Conservation (phyloP, 495 filamentous ascomycete genomes). For the Aspergillus bridgeri region DNA sequence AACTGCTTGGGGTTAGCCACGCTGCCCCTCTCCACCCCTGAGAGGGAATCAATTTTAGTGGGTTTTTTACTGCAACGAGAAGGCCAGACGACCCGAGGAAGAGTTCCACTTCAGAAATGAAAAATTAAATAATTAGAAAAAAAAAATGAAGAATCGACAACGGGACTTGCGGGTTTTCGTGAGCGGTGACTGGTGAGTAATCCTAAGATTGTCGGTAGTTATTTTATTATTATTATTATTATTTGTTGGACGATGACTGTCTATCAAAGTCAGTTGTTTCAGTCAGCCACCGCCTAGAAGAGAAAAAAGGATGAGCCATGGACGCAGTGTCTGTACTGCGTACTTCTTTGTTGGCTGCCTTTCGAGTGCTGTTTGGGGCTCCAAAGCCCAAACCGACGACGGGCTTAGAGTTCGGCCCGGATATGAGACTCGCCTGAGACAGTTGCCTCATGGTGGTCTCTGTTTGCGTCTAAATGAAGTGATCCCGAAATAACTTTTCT, state of each 20-base stretch:
- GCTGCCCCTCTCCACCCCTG: not conserved
- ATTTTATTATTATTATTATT: not conserved
- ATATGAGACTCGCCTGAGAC: not conserved
- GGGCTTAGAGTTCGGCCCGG: not conserved
- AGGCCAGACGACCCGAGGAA: constrained; percentile 12
- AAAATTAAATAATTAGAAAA: too few species aligned
- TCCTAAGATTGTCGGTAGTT: not conserved
- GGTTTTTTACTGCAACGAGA: constrained; percentile 9
- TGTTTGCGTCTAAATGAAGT: too few species aligned
- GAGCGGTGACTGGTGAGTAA: not conserved
- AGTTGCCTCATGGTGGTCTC: not conserved
- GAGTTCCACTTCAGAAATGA: not conserved
- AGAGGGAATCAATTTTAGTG: not conserved
- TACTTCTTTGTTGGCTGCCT: too few species aligned
- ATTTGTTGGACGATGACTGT: not conserved
- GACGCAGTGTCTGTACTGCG: not conserved
- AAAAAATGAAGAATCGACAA: constrained; percentile 6
- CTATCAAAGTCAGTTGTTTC: not conserved
- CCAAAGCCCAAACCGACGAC: too few species aligned
- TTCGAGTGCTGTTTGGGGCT: not conserved
- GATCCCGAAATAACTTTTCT: too few species aligned
- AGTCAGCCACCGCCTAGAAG: not conserved
- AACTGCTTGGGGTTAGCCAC: not conserved
- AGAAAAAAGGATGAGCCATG: not conserved
- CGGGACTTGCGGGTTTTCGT: not conserved